Conservation (phyloP, 768 basidiomycete species). For the Lanmaoa pseudosensibilis region DNA sequence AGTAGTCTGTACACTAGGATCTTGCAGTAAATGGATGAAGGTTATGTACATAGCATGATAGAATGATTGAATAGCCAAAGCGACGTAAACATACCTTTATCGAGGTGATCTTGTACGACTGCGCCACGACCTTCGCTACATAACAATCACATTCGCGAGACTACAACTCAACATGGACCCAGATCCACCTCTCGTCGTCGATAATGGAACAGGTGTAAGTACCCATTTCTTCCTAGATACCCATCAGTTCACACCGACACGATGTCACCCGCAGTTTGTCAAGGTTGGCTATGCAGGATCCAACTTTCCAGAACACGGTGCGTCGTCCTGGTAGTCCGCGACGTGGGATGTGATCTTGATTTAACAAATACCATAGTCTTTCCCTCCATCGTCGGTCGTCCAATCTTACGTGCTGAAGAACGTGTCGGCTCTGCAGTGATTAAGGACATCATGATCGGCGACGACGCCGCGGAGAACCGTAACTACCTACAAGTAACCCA, state of each 20-base stretch:
- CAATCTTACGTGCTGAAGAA: constrained; percentile 96
- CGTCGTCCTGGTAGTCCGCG: constrained; percentile 15
- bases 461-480: constrained; percentile 91
- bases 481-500: constrained; percentile 96
- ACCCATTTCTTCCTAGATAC: not conserved
- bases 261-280: constrained; percentile 63
- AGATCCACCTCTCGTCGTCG: constrained; percentile 67
- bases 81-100: constrained; percentile 17
- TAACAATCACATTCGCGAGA: not conserved
- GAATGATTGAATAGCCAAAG: constrained; percentile 14
- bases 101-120: not conserved
- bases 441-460: constrained; percentile 98
- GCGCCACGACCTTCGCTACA: not conserved
- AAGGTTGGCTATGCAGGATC: constrained; percentile 90
- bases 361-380: constrained; percentile 58
- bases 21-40: not conserved
- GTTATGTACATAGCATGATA: not conserved
- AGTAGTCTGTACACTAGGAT: not conserved
- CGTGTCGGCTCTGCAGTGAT: constrained; percentile 83
- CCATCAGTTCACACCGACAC: constrained; percentile 1
- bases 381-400: constrained; percentile 94
- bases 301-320: constrained; percentile 94
- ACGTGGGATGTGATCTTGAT: not conserved
- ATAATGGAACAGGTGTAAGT: constrained; percentile 86
- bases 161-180: constrained; percentile 27